Evolutionary conservation across 2,329 filamentous ascomycete species (phyloP), one percentile per base, ranked within the genome.

Genomic region (Alternaria sp.): DNA sequence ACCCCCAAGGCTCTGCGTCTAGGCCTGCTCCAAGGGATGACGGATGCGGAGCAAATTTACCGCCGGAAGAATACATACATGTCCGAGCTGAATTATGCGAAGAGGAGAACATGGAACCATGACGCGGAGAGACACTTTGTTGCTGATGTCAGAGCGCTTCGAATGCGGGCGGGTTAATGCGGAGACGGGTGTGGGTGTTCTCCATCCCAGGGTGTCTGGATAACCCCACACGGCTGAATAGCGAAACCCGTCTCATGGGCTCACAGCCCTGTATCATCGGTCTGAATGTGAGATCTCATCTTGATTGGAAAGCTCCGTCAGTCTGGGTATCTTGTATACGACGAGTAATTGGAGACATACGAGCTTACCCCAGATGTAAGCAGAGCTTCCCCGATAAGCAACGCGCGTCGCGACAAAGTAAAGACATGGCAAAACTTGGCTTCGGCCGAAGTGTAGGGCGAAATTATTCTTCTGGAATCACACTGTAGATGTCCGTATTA

Each of bases 91-190:
- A 38, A 43, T 53, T 20, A 47, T 57, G 53, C 53, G 46, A 61
- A 61, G 44, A 61, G 55, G 36, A 30, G 26, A 51, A 38, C 47
- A 61, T 61, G 61, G 51, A 60, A 55, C 26, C 16, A 36, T 47
- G 48, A 42, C 46, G 56, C 49, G 48, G 34, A 48, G 43, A 52
- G 56, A 51, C 14, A 44, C 20, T 52, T 46, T 30, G 11, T 46
- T 57, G 68, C 64, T 71, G 64, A 67, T 65, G 63, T 67, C 62
- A 69, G 68, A 61, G 52, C 57, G 56, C 42, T 62, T 60, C 46
- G 51, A 48, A 20, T 53, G 59, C 41, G 32, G 38, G 44, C 24
- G 46, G 39, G 43, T 49, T 47, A 32, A 58, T 59, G 55, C 41
- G 18, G 54, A 61, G 58, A 52, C 53, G 47, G 49, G 30, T 54